Percentiles rank a stretch among this genome's conserved stretches.
phyloP scores from a whole-genome alignment of 306 rosid genomes.

The Trifolium subterraneum region DNA sequence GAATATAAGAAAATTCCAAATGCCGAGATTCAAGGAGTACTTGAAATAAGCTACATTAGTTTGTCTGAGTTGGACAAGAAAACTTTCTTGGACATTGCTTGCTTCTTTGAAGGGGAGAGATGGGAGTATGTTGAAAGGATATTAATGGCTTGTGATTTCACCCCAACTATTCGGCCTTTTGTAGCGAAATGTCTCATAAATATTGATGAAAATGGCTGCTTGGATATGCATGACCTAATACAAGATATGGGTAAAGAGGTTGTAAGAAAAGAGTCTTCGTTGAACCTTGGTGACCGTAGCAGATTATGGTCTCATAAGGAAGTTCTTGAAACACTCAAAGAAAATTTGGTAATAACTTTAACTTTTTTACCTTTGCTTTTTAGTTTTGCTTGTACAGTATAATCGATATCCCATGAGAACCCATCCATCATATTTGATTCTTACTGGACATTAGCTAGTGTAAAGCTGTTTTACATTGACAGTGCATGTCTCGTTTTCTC shows the following conservation, averaged over 20 bases:
- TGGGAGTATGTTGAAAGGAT: not conserved
- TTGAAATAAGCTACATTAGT: not conserved
- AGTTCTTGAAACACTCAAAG: not conserved
- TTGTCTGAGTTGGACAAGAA: not conserved
- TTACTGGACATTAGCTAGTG: too few species aligned
- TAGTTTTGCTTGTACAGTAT: too few species aligned
- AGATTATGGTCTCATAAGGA: not conserved
- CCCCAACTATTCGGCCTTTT: not conserved
- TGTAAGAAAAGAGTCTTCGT: not conserved
- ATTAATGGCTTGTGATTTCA: not conserved
- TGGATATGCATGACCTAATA: not conserved
- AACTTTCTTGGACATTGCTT: not conserved
- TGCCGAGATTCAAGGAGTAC: not conserved
- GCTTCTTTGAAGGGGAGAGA: not conserved
- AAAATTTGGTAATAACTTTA: too few species aligned
- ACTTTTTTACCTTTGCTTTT: too few species aligned
- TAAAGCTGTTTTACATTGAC: too few species aligned
- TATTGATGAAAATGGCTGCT: not conserved
- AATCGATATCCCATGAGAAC: too few species aligned
- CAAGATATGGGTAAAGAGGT: not conserved
- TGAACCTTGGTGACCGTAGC: not conserved
- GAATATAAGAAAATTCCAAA: not conserved
- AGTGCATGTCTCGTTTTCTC: too few species aligned
- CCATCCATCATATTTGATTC: too few species aligned
- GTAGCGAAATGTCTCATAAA: not conserved